Evolutionary conservation across 768 basidiomycete genomes (phyloP), one percentile per base, ranked within the genome.

Genomic region (Lentinus brumalis): DNA sequence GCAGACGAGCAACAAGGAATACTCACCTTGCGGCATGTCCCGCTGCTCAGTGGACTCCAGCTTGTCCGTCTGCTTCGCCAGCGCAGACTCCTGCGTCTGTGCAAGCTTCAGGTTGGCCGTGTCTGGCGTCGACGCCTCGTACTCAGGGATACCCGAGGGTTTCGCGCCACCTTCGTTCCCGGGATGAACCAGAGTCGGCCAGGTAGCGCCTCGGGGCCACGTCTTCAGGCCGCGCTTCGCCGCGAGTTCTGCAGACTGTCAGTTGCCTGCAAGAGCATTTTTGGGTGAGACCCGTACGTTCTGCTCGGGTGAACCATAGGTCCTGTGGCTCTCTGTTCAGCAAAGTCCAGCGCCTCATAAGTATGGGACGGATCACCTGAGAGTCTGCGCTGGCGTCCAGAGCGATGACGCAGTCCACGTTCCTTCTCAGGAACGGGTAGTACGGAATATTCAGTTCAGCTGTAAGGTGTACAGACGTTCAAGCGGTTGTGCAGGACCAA

Each of bases 381-480:
- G 67, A 69, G 38, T 67, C 69, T 9, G 69, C 67, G 39, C 69
- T 70, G 14, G 69, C 69, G 35, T 70, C 69, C 2, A 70, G 61
- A 29, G 69, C 69, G 35, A 70, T 67, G 41, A 70, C 61, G 42
- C 69, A 70, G 60, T 70, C 69, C 4, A 70, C 67, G 46, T 67
- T 64, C 18, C 69, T 35, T 8, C 67, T 31, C 31, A 70, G 54
- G 59, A 70, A 62, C 0, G 69, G 69, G 45, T 70, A 70, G 46
- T 70, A 69, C 5, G 69, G 69, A 10, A 69, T 63, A 52, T 70
- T 70, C 42, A 70, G 54, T 49, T 70, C 69, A 39, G 67, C 69
- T 70, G 44, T 55, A 29, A 53, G 47, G 7, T 1, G 15, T 31
- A 8, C 26, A 32, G 56, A 5, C 42, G 39, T 21, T 35, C 15